phyloP scores from a whole-genome alignment of 768 basidiomycete species.

The Symmetrospora coprosmae region DNA sequence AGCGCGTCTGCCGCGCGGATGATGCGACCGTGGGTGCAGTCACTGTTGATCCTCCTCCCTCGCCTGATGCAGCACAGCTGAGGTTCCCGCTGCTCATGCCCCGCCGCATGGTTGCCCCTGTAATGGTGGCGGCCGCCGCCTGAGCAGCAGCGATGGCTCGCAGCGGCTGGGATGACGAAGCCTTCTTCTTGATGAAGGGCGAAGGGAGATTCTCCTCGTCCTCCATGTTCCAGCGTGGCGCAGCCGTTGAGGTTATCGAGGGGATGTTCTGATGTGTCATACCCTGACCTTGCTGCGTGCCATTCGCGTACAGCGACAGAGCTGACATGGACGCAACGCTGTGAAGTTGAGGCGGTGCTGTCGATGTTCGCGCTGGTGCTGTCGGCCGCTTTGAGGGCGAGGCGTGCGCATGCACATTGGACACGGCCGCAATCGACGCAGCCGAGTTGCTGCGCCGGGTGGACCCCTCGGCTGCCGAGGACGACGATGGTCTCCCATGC shows the following conservation, averaged over 20 bases:
- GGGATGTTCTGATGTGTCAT: too few species aligned
- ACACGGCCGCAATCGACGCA: too few species aligned
- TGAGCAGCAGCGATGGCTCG: constrained; percentile 4
- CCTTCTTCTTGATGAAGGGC: constrained; percentile 26
- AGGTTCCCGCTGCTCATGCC: constrained; percentile 3
- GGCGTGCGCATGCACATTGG: too few species aligned
- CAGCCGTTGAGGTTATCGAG: background rate
- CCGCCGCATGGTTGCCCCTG: constrained; percentile 14
- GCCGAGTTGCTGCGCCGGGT: background rate
- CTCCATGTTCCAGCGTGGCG: constrained; percentile 18
- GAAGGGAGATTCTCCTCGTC: constrained; percentile 25
- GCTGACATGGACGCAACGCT: background rate
- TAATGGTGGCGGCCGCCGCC: background rate
- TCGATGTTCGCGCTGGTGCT: background rate
- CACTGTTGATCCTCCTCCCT: too few species aligned
- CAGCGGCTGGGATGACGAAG: background rate
- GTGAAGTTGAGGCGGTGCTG: constrained; percentile 15
- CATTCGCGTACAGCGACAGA: too few species aligned
- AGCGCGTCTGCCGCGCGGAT: too few species aligned
- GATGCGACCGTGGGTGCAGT: background rate
- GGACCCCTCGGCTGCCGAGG: constrained; percentile 7
- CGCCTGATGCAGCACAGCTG: background rate
- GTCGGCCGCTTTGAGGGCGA: constrained; percentile 11
- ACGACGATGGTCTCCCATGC: constrained; percentile 6
- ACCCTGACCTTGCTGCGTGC: too few species aligned